Evolutionary conservation across 805 yeast genomes (phyloP), one percentile per base, ranked within the genome.

Genomic region (Wickerhamiella domercqiae): DNA sequence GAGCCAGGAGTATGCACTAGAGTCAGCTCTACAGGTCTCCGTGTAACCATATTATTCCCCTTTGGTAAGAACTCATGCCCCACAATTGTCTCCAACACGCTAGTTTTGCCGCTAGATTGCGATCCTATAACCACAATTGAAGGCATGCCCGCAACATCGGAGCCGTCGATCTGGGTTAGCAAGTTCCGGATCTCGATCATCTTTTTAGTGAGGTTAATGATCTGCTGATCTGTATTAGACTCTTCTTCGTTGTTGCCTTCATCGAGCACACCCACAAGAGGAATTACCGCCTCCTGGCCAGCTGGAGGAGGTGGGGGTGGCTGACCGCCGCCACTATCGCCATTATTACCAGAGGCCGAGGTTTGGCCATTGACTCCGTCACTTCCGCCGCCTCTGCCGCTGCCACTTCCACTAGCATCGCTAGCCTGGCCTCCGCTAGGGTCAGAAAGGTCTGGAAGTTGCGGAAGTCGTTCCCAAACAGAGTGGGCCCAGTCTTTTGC

Each of bases 51-150:
- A 54, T 93, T 90, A 30, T 82, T 73, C 22, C 99, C 99, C 57
- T 90, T 90, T 25, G 99, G 99, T 40, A 90, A 62, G 48, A 90
- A 90, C 55, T 90, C 96, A 49, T 81, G 94, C n/a, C 99, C 99
- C 4, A 90, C 99, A 40, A 90, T 80, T 5, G 95, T 73, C 56
- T 90, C 98, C 34, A 90, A 66, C 1, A 90, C 98, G 1, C 97
- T 87, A 0, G 96, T 83, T 57, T 90, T 90, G 32, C 99, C 99
- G 31, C 94, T 81, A 5, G 94, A 80, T 62, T 90, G 99, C 1
- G 97, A 87, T 0, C 99, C 99, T 44, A 90, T 73, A 2, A 90
- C 98, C 21, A 90, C 97, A 49, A 90, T 90, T 0, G 96, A 79
- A 2, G 98, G 98, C 30, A 90, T 64, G 47, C 76, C 81, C 35